Evolutionary conservation across 768 basidiomycete species (phyloP).

Genomic region (Kwoniella sp.): DNA sequence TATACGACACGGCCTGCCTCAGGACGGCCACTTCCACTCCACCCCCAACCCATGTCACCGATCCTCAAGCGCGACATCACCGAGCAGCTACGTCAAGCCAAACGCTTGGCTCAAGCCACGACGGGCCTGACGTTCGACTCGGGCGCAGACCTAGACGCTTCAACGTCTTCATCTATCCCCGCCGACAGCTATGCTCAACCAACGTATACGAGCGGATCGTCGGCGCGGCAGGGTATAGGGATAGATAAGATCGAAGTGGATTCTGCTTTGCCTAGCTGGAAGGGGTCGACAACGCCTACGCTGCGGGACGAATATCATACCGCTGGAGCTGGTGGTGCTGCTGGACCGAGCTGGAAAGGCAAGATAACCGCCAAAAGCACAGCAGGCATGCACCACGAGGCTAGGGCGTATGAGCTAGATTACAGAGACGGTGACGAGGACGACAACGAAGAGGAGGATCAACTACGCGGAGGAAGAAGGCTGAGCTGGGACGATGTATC

Average conservation of each 20-base stretch:
- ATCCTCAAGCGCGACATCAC: conserved; percentile 46
- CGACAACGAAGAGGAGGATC: conserved; percentile 5
- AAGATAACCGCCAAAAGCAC: conserved; percentile 9
- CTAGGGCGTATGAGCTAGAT: conserved; percentile 3
- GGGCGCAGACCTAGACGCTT: not conserved
- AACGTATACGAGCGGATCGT: conserved; percentile 17
- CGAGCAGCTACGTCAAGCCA: conserved; percentile 47
- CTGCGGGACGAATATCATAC: too few species aligned
- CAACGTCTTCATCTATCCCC: too few species aligned
- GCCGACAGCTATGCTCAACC: too few species aligned
- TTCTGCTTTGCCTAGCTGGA: conserved; percentile 8
- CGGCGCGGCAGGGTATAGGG: conserved; percentile 30
- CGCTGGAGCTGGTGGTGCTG: not conserved
- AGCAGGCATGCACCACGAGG: not conserved
- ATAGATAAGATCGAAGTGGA: conserved; percentile 17
- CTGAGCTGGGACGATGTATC: not conserved
- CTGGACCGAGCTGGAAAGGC: not conserved
- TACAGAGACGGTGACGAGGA: conserved; percentile 2
- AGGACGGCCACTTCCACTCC: too few species aligned
- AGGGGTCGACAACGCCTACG: not conserved
- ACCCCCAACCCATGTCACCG: conserved; percentile 41
- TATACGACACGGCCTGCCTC: too few species aligned
- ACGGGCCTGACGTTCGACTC: conserved; percentile 7
- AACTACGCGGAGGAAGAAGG: conserved; percentile 3
- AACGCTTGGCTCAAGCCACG: conserved; percentile 28